Evolutionary conservation across 805 yeast species (phyloP).

Genomic region (Cyberlindnera sargentensis): DNA sequence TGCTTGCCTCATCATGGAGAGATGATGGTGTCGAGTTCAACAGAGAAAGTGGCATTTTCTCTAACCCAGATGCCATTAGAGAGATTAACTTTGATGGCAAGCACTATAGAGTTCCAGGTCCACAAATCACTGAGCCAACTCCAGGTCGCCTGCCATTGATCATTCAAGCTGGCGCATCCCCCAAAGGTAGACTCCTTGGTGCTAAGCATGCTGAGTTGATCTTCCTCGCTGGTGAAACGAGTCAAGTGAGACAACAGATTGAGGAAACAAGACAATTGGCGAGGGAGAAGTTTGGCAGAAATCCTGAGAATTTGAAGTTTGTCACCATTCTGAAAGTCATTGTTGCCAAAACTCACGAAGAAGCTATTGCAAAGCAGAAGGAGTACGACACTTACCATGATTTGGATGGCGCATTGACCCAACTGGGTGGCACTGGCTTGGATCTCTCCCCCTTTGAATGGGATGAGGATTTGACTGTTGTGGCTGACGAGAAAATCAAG

Average conservation of each 20-base stretch:
- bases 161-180: slow-evolving; percentile 41
- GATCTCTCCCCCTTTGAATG: slow-evolving; percentile 36
- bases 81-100: slow-evolving; percentile 36
- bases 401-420: slow-evolving; percentile 36
- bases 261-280: slow-evolving; percentile 29
- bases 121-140: slow-evolving; percentile 36
- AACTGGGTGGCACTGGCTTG: slow-evolving; percentile 40
- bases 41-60: slow-evolving; percentile 25
- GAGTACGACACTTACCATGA: slow-evolving; percentile 30
- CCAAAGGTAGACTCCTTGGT: slow-evolving; percentile 35
- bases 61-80: slow-evolving; percentile 35
- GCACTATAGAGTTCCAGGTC: slow-evolving; percentile 32
- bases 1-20: slow-evolving; percentile 37
- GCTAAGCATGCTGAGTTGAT: slow-evolving; percentile 39
- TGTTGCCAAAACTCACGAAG: slow-evolving; percentile 34
- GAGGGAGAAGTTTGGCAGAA: slow-evolving; percentile 29
- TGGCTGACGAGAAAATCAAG: slow-evolving; percentile 27
- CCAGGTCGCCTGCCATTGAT: slow-evolving; percentile 38
- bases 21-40: slow-evolving; percentile 30
- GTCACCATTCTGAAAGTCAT: slow-evolving; percentile 31
- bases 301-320: slow-evolving; percentile 33
- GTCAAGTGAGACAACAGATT: slow-evolving; percentile 27
- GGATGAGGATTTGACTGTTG: slow-evolving; percentile 35
- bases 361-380: slow-evolving; percentile 31
- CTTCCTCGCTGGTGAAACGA: slow-evolving; percentile 30